phyloP scores from a whole-genome alignment of 305 asterid genomes.

The Solanum aculeatissimum region DNA sequence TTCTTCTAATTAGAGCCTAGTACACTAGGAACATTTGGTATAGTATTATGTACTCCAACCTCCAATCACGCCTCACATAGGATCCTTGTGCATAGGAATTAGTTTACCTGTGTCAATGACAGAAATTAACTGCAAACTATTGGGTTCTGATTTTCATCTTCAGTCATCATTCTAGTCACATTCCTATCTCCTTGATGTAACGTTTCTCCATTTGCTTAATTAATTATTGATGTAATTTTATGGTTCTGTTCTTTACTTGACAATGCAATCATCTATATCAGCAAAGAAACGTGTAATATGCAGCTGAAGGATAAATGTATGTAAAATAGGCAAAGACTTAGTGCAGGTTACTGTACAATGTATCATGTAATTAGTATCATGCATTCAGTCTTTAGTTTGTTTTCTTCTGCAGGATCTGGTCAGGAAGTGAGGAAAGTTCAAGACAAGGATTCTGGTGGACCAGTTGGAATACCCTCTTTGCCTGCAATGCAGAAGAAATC shows the following conservation, averaged over 20 bases:
- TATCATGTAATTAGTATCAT: background rate
- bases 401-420: slow-evolving; percentile 33
- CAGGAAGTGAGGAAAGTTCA: slow-evolving; percentile 37
- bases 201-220: background rate
- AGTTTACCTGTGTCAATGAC: background rate
- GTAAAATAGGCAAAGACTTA: background rate
- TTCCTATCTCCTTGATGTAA: background rate
- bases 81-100: background rate
- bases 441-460: slow-evolving; percentile 50
- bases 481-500: slow-evolving; percentile 45
- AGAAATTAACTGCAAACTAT: background rate
- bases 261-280: background rate
- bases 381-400: background rate
- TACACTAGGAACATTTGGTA: background rate
- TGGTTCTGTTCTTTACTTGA: background rate
- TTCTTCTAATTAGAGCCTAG: background rate
- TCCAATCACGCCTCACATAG: background rate
- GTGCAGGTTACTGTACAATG: background rate
- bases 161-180: background rate
- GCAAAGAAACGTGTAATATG: background rate
- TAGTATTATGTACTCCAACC: background rate
- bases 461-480: slow-evolving; percentile 52
- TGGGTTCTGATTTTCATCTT: background rate
- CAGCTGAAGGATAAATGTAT: background rate
- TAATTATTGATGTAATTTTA: background rate